Evolutionary conservation across 495 filamentous ascomycete genomes (phyloP).

Genomic region (Aspergillus sclerotiicarbonarius): DNA sequence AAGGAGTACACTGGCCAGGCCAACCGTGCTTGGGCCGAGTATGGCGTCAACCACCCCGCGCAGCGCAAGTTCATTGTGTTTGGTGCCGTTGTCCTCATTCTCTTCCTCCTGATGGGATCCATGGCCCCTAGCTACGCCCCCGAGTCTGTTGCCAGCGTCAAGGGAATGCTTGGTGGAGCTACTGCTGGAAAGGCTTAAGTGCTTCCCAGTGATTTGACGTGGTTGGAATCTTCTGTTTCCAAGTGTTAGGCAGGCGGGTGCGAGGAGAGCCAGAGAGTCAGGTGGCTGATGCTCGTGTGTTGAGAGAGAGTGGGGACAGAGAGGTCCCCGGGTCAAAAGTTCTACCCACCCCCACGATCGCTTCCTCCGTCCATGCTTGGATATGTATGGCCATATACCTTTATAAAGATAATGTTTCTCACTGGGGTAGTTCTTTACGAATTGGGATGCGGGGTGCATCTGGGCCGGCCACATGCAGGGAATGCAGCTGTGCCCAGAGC

Average conservation of each 20-base stretch:
- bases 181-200: conserved; percentile 35
- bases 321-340: not conserved
- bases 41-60: conserved; percentile 69
- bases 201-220: not conserved
- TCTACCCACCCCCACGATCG: not conserved
- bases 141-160: conserved; percentile 38
- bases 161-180: conserved; percentile 44
- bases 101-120: conserved; percentile 69
- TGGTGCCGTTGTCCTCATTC: conserved; percentile 54
- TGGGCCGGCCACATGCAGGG: conserved; percentile 37
- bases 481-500: conserved; percentile 29
- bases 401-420: conserved; percentile 18
- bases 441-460: conserved; percentile 10
- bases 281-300: not conserved
- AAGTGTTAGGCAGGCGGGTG: not conserved
- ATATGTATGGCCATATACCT: conserved; percentile 7
- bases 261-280: not conserved
- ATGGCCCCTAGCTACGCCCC: conserved; percentile 50
- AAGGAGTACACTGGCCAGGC: conserved; percentile 72
- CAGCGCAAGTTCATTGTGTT: conserved; percentile 75
- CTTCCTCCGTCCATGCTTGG: not conserved
- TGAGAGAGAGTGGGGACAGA: not conserved
- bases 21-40: conserved; percentile 77
- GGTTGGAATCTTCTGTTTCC: not conserved
- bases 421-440: conserved; percentile 4